Conservation (phyloP, 1,284 basidiomycete genomes). For the Leccinum fallax region DNA sequence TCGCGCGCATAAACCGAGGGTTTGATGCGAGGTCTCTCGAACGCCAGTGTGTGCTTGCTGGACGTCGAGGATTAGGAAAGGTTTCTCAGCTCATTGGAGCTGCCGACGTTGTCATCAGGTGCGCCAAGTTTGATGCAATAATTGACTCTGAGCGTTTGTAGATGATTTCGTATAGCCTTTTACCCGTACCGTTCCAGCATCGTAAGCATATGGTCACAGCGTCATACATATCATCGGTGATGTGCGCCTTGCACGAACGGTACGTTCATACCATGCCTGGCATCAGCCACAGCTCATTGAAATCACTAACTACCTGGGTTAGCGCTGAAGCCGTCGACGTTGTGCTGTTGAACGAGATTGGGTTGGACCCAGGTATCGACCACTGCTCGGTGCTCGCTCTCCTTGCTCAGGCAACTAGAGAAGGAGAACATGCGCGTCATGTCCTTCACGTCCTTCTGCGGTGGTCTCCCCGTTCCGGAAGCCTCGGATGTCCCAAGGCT, state of each 20-base stretch:
- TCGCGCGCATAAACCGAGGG: conserved; percentile 59
- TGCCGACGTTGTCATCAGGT: conserved; percentile 76
- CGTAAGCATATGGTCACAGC: conserved; percentile 88
- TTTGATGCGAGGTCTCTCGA: conserved; percentile 54
- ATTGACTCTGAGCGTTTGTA: background rate
- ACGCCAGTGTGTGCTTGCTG: conserved; percentile 61
- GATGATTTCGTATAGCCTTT: conserved; percentile 52
- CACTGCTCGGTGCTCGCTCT: conserved; percentile 81
- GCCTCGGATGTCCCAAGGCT: conserved; percentile 55
- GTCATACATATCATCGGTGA: conserved; percentile 86
- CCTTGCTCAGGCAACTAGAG: conserved; percentile 64
- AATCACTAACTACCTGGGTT: background rate
- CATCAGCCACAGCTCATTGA: background rate
- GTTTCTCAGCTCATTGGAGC: conserved; percentile 55
- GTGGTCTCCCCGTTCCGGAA: conserved; percentile 87
- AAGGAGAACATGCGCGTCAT: conserved; percentile 62
- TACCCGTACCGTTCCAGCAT: conserved; percentile 82
- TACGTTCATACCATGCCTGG: conserved; percentile 31
- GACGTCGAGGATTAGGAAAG: conserved; percentile 61
- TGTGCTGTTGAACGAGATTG: conserved; percentile 89
- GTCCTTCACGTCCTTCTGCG: conserved; percentile 92
- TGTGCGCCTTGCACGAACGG: conserved; percentile 70
- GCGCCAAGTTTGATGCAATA: conserved; percentile 20
- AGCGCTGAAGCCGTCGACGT: conserved; percentile 74
- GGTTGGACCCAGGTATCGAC: conserved; percentile 95